phyloP scores from a whole-genome alignment of 257 asterid genomes.

The Paulownia fortunei region DNA sequence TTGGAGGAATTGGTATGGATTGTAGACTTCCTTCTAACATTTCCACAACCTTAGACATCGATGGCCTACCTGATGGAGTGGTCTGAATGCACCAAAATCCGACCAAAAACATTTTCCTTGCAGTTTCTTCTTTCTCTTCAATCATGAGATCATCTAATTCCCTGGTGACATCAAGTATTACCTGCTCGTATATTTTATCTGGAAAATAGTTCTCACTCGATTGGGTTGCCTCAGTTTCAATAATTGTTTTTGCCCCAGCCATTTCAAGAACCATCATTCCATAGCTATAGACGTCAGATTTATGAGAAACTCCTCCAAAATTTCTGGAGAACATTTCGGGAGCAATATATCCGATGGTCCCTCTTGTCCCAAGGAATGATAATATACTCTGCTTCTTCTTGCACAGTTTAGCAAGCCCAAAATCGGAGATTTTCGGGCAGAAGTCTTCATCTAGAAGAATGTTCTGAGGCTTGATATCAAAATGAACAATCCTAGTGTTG shows the following conservation, averaged over 20 bases:
- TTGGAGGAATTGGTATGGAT: constrained; percentile 42
- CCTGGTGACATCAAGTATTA: constrained; percentile 22
- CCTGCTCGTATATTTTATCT: constrained; percentile 43
- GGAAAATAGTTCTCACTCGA: constrained; percentile 48
- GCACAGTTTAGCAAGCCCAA: constrained; percentile 58
- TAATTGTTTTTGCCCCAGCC: constrained; percentile 39
- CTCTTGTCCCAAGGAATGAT: constrained; percentile 42
- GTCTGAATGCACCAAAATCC: too few species aligned
- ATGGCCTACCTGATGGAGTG: constrained; percentile 46
- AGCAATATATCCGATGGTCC: constrained; percentile 60
- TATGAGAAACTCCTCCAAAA: constrained; percentile 49
- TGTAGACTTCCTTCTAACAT: constrained; percentile 45
- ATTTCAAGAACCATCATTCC: constrained; percentile 62
- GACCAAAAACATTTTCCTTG: constrained; percentile 46
- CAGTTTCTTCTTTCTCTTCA: constrained; percentile 40
- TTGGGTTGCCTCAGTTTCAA: not conserved
- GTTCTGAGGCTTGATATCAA: constrained; percentile 73
- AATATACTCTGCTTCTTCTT: constrained; percentile 45
- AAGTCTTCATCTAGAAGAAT: constrained; percentile 63
- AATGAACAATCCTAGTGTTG: constrained; percentile 60
- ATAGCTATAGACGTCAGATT: constrained; percentile 58
- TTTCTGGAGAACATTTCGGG: constrained; percentile 51
- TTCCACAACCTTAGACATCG: constrained; percentile 54
- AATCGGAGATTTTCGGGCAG: constrained; percentile 71
- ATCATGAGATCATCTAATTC: constrained; percentile 12